phyloP scores from a whole-genome alignment of 768 basidiomycete species.

The Krasilnikovozyma curviuscula region DNA sequence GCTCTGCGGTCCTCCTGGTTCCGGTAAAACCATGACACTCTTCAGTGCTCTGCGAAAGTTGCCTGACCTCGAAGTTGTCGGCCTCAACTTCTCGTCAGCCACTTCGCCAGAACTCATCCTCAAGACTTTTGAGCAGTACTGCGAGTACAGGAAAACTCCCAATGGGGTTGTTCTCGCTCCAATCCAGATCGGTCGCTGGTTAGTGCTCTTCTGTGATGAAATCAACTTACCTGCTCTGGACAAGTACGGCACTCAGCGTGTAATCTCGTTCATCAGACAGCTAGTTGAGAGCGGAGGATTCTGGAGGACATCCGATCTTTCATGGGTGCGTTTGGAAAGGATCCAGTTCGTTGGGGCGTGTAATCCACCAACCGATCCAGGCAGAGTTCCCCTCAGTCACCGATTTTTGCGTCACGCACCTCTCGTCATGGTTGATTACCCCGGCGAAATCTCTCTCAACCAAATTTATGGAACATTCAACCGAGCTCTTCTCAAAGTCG shows the following conservation, averaged over 20 bases:
- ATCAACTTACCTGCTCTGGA: constrained; percentile 93
- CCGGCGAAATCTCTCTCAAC: constrained; percentile 85
- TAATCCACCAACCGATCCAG: constrained; percentile 97
- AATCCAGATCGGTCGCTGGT: constrained; percentile 85
- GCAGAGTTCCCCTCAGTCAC: constrained; percentile 92
- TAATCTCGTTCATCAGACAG: constrained; percentile 95
- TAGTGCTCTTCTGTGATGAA: constrained; percentile 99
- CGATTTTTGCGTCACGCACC: constrained; percentile 96
- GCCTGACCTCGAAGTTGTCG: constrained; percentile 97
- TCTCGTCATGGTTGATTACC: constrained; percentile 97
- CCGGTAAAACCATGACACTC: constrained; percentile 98
- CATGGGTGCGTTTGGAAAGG: constrained; percentile 94
- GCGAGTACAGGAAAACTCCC: constrained; percentile 95
- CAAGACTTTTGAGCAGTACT: constrained; percentile 99
- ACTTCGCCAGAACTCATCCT: constrained; percentile 94
- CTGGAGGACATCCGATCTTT: constrained; percentile 82
- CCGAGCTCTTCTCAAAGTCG: constrained; percentile 82
- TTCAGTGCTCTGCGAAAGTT: constrained; percentile 94
- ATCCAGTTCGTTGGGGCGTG: constrained; percentile 99
- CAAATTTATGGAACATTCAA: constrained; percentile 99
- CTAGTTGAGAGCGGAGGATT: constrained; percentile 87
- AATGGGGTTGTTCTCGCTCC: constrained; percentile 94
- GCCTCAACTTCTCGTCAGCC: constrained; percentile 96
- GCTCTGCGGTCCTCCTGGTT: constrained; percentile 97
- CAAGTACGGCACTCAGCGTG: constrained; percentile 94